Conservation (phyloP, 305 asterid genomes). For the Nicotiana rustica region DNA sequence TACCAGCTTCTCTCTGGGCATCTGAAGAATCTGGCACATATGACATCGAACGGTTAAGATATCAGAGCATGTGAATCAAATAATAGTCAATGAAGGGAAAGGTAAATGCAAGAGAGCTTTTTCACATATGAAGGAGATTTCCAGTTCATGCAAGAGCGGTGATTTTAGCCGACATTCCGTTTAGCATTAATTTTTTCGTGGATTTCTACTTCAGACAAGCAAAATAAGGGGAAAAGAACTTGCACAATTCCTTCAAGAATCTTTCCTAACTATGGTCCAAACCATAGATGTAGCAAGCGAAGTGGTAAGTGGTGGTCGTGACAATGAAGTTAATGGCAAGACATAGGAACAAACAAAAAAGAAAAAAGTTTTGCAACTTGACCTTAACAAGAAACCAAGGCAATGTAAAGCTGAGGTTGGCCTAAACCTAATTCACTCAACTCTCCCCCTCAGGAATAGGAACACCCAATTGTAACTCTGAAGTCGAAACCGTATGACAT, state of each 20-base stretch:
- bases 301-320: conserved; percentile 19
- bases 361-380: neutral
- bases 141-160: neutral
- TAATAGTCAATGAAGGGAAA: neutral
- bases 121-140: neutral
- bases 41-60: neutral
- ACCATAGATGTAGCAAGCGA: conserved; percentile 11
- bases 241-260: neutral
- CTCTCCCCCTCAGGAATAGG: neutral
- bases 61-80: conserved; percentile 19
- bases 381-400: conserved; percentile 21
- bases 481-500: neutral
- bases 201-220: neutral
- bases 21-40: conserved; percentile 57
- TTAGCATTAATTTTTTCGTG: neutral
- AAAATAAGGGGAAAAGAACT: neutral
- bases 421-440: neutral
- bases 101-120: conserved; percentile 10
- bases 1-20: conserved; percentile 67
- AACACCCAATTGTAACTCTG: neutral
- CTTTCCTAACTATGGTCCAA: neutral
- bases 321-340: conserved; percentile 20
- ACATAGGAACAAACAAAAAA: conserved; percentile 20
- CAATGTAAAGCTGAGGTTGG: neutral
- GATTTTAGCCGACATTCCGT: conserved; percentile 16